Conservation (phyloP, 371 early-diverging fungal genomes). For the Rhizopus stolonifer region DNA sequence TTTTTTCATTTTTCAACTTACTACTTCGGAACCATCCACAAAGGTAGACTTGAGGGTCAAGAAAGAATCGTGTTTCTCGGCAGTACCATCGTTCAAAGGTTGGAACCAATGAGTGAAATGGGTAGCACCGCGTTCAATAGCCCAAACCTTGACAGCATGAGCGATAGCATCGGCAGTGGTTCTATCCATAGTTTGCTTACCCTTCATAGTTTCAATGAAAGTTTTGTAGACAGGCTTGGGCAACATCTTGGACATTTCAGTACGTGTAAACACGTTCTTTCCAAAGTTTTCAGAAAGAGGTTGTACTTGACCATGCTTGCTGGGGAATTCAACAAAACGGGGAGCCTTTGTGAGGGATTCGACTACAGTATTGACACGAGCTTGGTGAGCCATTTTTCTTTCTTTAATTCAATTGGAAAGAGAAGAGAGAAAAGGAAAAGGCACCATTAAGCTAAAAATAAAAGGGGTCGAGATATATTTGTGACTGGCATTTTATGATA, state of each 20-base stretch:
- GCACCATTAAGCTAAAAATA: not conserved
- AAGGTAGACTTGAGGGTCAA: slow-evolving; percentile 78
- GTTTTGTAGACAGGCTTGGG: slow-evolving; percentile 93
- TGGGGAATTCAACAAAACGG: slow-evolving; percentile 74
- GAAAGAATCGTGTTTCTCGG: slow-evolving; percentile 99
- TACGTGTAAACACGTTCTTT: slow-evolving; percentile 87
- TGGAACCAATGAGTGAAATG: slow-evolving; percentile 99
- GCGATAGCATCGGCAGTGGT: slow-evolving; percentile 96
- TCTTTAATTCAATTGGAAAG: not conserved
- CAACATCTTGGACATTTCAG: slow-evolving; percentile 81
- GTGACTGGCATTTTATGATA: slow-evolving; percentile 1
- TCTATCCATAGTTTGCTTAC: slow-evolving; percentile 86
- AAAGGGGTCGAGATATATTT: not conserved
- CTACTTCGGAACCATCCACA: slow-evolving; percentile 79
- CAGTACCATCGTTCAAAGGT: slow-evolving; percentile 96
- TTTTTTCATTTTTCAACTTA: slow-evolving; percentile 13
- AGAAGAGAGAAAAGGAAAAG: not conserved
- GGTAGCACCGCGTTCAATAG: slow-evolving; percentile 91
- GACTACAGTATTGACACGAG: slow-evolving; percentile 48
- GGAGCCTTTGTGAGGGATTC: slow-evolving; percentile 52
- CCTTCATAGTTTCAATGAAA: slow-evolving; percentile 87
- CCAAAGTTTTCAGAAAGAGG: slow-evolving; percentile 90
- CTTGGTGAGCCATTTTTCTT: slow-evolving; percentile 44
- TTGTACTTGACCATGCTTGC: slow-evolving; percentile 65
- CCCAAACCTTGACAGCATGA: slow-evolving; percentile 97